Percentiles rank a stretch among this genome's conserved stretches.
Evolutionary conservation across 1,284 basidiomycete genomes (phyloP).

Genomic region (Tilletiaria anomala): DNA sequence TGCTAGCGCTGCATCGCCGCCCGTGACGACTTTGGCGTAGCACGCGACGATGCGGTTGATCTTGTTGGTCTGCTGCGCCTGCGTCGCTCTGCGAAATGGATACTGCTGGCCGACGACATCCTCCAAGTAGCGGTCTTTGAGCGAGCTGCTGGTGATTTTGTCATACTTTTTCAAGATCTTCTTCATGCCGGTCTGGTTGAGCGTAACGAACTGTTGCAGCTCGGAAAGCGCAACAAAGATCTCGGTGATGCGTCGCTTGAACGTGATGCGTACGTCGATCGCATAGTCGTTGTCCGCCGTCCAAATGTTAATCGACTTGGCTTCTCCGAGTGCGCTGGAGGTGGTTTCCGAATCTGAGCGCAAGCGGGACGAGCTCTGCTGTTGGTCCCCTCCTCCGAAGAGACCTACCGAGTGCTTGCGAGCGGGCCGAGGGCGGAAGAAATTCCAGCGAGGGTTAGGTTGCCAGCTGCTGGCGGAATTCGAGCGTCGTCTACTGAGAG

Average conservation of each 20-base stretch:
- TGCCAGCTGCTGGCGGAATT: not conserved
- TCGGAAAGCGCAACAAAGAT: conserved; percentile 65
- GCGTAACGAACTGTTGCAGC: conserved; percentile 76
- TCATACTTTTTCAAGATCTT: conserved; percentile 99
- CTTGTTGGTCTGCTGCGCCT: conserved; percentile 47
- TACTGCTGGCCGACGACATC: conserved; percentile 51
- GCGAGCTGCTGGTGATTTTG: conserved; percentile 74
- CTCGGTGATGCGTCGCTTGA: conserved; percentile 77
- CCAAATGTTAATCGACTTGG: conserved; percentile 49
- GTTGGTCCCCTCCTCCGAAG: too few species aligned
- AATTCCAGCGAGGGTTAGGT: too few species aligned
- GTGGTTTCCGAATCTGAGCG: not conserved
- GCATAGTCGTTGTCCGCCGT: conserved; percentile 68
- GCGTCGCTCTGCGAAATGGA: conserved; percentile 48
- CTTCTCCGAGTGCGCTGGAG: conserved; percentile 3
- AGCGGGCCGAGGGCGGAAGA: too few species aligned
- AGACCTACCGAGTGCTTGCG: not conserved
- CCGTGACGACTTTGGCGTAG: conserved; percentile 74
- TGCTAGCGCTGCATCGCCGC: conserved; percentile 57
- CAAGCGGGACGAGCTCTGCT: not conserved
- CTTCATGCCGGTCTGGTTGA: conserved; percentile 85
- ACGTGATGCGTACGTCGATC: conserved; percentile 70
- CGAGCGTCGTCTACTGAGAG: not conserved
- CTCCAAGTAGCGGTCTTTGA: conserved; percentile 70
- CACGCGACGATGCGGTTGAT: conserved; percentile 55